Base-by-base conservation (phyloP, 306 rosid genomes). In the Datisca glomerata region DNA sequence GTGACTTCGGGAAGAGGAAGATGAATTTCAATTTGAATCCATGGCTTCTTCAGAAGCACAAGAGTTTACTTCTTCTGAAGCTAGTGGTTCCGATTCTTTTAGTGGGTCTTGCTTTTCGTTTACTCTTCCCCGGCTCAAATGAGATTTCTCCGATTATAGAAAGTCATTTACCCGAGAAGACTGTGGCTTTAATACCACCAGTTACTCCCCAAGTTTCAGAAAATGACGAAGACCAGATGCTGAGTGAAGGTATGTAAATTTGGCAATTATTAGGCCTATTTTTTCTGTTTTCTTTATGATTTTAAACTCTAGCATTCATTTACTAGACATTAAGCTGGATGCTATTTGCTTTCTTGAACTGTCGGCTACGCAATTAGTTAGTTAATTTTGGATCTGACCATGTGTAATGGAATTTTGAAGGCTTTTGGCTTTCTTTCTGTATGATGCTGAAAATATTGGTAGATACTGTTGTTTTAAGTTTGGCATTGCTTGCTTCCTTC, bases 51-150 rank as follows among this genome's bases (percentile, higher is more conserved):
- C 56, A 51, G 17, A 69, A 67, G 51, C 80, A 66, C 56, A 83
- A 59, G 41, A 57, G 42, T 4, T 21, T 68, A 52, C 44, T 72
- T 5, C 45, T 72, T 24, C 39, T 72, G 23, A 83, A 80, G 72
- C 43, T 73, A 24, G 61, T 56, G 3, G 65, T 70, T 13, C 51
- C 68, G 21, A 20, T 75, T 21, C 70, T 84, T 37, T 55, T 80
- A 24, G 2, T 73, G 20, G 92, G 81, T 46, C 51, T 89, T 32
- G 79, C 81, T 36, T 70, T 68, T 43, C 82, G 91, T 14, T 47
- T 89, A 14, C 47, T 76, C 38, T 51, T 84, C 53, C 64, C 64
- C 13, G 63, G 70, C 43, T 67, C 81, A 37, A 23, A 68, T 2
- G 69, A 48, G 21, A 46, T 69, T 58, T 56, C 86, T 13, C 56